These are phyloP conservation scores for Pseudocercospora ulei DNA, from an alignment of 2,329 filamentous ascomycete genomes.

Conservation along the genomic window DNA sequence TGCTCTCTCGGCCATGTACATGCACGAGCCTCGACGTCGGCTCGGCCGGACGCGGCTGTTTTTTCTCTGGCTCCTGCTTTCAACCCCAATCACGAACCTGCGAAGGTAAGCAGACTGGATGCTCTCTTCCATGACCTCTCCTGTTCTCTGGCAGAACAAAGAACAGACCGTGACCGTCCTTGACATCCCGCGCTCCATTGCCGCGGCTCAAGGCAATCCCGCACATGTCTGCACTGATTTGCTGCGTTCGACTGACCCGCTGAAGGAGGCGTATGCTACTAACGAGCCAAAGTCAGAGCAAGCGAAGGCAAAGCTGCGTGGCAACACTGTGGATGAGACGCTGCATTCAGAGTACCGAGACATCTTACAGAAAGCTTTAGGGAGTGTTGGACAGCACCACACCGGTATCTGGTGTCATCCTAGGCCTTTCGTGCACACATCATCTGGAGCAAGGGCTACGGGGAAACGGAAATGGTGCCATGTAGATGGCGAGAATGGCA, in stretches of 20 bases:
- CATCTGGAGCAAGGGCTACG: background rate
- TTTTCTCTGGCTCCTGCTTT: no score
- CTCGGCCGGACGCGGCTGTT: no score
- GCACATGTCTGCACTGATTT: slow-evolving; percentile 36
- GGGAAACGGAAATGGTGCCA: slow-evolving; percentile 24
- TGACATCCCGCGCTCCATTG: slow-evolving; percentile 61
- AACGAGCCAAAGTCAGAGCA: slow-evolving; percentile 48
- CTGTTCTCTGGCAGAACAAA: slow-evolving; percentile 48
- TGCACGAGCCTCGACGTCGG: no score
- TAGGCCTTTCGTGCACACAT: slow-evolving; percentile 14
- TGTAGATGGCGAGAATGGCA: background rate
- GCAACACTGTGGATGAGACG: slow-evolving; percentile 28
- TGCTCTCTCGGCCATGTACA: no score
- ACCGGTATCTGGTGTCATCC: slow-evolving; percentile 34
- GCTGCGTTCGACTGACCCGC: slow-evolving; percentile 41
- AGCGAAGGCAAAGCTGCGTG: slow-evolving; percentile 38
- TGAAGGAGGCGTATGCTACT: slow-evolving; percentile 43
- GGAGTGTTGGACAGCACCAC: slow-evolving; percentile 28
- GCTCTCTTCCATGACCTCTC: slow-evolving; percentile 21
- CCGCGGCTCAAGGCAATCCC: slow-evolving; percentile 51
- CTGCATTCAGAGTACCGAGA: slow-evolving; percentile 35
- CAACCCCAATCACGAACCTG: background rate
- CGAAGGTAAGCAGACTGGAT: background rate
- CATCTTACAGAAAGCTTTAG: slow-evolving; percentile 37
- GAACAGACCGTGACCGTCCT: slow-evolving; percentile 49